Evolutionary conservation across 2,329 filamentous ascomycete genomes (phyloP).

Genomic region (Talaromyces islandicus): DNA sequence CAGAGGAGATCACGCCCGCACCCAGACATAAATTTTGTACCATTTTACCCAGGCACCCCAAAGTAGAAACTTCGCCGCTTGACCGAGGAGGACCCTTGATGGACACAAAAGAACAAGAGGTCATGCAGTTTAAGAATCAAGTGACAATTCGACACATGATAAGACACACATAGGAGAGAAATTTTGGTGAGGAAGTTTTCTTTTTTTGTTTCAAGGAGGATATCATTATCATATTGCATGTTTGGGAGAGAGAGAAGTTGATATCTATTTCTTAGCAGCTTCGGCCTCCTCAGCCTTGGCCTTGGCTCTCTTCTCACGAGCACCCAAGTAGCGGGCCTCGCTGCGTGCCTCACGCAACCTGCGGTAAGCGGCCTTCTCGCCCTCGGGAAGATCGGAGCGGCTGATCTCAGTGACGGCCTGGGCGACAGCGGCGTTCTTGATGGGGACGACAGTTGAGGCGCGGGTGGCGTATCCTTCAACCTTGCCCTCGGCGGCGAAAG

Average conservation of each 20-base stretch:
- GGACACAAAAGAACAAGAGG: not conserved
- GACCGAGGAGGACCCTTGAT: not conserved
- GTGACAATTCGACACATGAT: constrained; percentile 12
- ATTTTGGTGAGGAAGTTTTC: constrained; percentile 16
- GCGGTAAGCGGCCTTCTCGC: constrained; percentile 80
- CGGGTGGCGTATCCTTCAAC: constrained; percentile 48
- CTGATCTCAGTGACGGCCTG: constrained; percentile 67
- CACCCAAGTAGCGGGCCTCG: constrained; percentile 74
- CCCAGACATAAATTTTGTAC: constrained; percentile 8
- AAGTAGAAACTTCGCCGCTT: not conserved
- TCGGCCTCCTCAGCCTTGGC: constrained; percentile 68
- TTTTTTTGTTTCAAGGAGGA: constrained; percentile 25
- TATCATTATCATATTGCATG: constrained; percentile 13
- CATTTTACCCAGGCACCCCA: constrained; percentile 1
- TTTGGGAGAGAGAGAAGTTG: constrained; percentile 15
- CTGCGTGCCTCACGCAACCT: constrained; percentile 78
- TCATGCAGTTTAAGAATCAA: not conserved
- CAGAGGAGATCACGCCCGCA: constrained; percentile 8
- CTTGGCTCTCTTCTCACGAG: constrained; percentile 87
- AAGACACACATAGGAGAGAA: constrained; percentile 1
- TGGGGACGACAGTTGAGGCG: constrained; percentile 61
- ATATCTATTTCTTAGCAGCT: constrained; percentile 47
- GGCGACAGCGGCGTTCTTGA: constrained; percentile 55
- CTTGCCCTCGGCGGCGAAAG: constrained; percentile 42
- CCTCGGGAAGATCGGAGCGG: constrained; percentile 72